Conservation (phyloP, 208 protist genomes). For the Acanthamoeba lenticulata region DNA sequence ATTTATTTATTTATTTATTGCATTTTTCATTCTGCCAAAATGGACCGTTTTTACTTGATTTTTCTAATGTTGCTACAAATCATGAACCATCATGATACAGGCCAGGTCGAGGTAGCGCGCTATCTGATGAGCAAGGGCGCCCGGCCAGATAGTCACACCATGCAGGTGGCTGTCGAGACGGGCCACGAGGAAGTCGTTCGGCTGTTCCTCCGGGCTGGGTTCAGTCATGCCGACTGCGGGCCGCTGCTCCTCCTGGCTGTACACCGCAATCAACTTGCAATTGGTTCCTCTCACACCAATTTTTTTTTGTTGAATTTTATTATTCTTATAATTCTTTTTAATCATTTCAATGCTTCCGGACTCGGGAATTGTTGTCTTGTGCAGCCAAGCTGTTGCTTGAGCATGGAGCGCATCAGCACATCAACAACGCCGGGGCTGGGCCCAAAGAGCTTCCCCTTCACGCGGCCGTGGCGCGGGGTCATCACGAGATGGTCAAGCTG, state of each 20-base stretch:
- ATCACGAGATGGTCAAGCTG: conserved; percentile 31
- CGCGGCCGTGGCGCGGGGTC: not conserved
- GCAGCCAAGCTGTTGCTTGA: not conserved
- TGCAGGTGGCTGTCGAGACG: not conserved
- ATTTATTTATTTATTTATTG: not conserved
- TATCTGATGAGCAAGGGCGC: not conserved
- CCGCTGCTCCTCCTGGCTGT: not conserved
- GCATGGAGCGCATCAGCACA: not conserved
- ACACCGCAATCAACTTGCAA: not conserved
- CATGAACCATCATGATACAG: not conserved
- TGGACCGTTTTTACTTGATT: no score
- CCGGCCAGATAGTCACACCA: not conserved
- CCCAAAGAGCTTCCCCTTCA: not conserved
- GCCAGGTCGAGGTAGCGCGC: not conserved
- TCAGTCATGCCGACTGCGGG: not conserved
- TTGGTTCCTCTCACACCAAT: not conserved
- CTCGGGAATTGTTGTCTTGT: not conserved
- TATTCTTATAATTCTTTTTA: no score
- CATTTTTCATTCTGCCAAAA: no score
- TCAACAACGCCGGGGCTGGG: not conserved
- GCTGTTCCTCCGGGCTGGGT: not conserved
- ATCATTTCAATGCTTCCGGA: no score
- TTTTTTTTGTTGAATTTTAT: no score
- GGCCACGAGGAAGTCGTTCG: not conserved
- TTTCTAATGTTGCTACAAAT: no score